phyloP scores from a whole-genome alignment of 2,329 filamentous ascomycete genomes.

The Cladosporium sp. region DNA sequence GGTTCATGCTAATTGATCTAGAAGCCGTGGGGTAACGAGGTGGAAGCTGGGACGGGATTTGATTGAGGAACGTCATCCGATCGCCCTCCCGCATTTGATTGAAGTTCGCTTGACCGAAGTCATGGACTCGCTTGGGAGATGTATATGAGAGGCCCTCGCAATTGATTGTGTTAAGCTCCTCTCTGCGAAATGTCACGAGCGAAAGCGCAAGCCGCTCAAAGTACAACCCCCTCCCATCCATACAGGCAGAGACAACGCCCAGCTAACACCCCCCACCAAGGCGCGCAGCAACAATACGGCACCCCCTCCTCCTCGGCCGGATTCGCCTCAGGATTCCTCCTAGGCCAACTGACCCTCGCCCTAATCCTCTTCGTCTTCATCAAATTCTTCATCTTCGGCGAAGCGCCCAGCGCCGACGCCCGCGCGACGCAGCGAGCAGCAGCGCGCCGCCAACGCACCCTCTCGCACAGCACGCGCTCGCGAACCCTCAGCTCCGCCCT shows the following conservation, averaged over 20 bases:
- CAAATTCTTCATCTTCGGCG: slow-evolving; percentile 99
- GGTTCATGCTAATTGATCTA: neutral
- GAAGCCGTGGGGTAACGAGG: neutral
- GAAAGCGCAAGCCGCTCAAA: slow-evolving; percentile 29
- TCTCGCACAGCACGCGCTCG: slow-evolving; percentile 56
- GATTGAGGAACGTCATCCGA: slow-evolving; percentile 3
- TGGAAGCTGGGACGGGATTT: neutral
- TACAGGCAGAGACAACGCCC: neutral
- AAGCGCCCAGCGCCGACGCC: slow-evolving; percentile 77
- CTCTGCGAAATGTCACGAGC: no score
- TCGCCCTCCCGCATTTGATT: slow-evolving; percentile 13
- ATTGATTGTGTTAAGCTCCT: no score
- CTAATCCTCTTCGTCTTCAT: slow-evolving; percentile 91
- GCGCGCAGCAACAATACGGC: slow-evolving; percentile 20
- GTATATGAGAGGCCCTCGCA: no score
- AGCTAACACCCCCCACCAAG: slow-evolving; percentile 11
- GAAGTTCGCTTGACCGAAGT: neutral
- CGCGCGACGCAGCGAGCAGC: slow-evolving; percentile 71
- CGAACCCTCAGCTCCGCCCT: slow-evolving; percentile 32
- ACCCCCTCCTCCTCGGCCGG: slow-evolving; percentile 42
- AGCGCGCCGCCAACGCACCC: slow-evolving; percentile 66
- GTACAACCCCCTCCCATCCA: slow-evolving; percentile 12
- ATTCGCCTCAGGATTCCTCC: slow-evolving; percentile 87
- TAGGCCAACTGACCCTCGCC: slow-evolving; percentile 90
- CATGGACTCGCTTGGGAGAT: neutral